Base-by-base conservation (phyloP, 2,329 filamentous ascomycete genomes). In the Chaetomium olivaceum region DNA sequence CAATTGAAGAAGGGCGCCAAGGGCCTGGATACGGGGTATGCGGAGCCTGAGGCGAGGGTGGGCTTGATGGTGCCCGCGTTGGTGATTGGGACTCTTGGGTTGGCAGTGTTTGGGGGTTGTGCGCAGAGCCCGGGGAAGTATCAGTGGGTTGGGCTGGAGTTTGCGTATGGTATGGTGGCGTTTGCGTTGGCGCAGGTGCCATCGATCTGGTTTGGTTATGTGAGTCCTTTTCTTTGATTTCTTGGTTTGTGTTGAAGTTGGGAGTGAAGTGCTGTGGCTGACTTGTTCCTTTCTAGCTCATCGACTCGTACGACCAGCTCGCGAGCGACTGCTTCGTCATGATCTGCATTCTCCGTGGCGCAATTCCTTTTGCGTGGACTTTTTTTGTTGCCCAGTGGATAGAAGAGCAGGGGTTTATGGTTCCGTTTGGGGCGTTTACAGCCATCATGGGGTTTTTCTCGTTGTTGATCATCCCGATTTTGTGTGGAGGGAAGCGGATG, bases 301-400 rank as follows among this genome's bases (percentile, higher is more conserved):
- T 85, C 43, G 83, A 85, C 46, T 76, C 81, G 0, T 85, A 85
- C 68, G 73, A 76, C 0, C 72, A 76, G 1, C 68, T 83, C 0
- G 79, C 81, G 0, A 80, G 79, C 1, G 83, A 86, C 68, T 85
- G 83, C 70, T 85, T 86, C 68, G 81, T 83, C 14, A 80, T 82
- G 59, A 79, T 85, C 0, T 84, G 82, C 1, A 80, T 80, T 36
- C 73, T 81, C 19, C 77, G 83, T 3, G 77, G 81, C 12, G 73
- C 84, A 5, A 78, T 87, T 9, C 77, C 79, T 0, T 86, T 86
- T 68, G 78, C 81, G 0, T 86, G 83, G 82, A 83, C 81, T 0
- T 85, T 85, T 62, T 85, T 86, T 54, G 80, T 82, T 0, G 77
- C 78, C 2, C 74, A 79, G 4, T 86, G 83, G 83, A 76, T 83